Evolutionary conservation across 23 red algal genomes (phyloP).

Genomic region (Agarophyton chilense): DNA sequence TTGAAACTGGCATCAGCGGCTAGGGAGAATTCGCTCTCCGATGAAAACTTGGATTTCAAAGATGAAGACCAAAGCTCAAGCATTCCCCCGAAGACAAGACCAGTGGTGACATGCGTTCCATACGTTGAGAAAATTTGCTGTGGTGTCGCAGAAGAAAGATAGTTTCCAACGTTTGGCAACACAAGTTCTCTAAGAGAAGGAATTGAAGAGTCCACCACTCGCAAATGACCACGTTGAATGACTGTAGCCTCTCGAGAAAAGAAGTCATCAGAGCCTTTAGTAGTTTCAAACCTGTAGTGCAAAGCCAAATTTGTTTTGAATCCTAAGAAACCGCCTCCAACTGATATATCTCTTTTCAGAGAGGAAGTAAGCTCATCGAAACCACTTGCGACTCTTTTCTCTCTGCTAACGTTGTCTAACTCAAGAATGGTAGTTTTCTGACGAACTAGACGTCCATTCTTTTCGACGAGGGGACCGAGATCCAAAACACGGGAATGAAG

Average conservation of each 20-base stretch:
- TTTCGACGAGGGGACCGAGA: not conserved
- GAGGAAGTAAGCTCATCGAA: conserved; percentile 28
- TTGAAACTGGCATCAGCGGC: too few species aligned
- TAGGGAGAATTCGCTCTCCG: too few species aligned
- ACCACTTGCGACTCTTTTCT: conserved; percentile 1
- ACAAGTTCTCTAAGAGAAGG: not conserved
- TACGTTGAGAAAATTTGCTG: conserved; percentile 42
- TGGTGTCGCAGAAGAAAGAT: not conserved
- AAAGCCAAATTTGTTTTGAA: conserved; percentile 21
- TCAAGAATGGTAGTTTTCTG: not conserved
- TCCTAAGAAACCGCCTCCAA: not conserved
- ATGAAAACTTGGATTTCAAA: too few species aligned
- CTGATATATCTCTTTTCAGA: not conserved
- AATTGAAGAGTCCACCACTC: not conserved
- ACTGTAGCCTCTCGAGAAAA: conserved; percentile 7
- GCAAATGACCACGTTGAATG: conserved; percentile 6
- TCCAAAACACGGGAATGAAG: conserved; percentile 28
- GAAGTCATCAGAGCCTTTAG: conserved; percentile 17
- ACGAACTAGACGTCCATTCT: conserved; percentile 12
- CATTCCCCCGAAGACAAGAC: conserved; percentile 35
- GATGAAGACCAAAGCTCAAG: conserved; percentile 47
- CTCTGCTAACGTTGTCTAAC: not conserved
- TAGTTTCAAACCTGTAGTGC: conserved; percentile 14
- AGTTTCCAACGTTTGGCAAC: not conserved
- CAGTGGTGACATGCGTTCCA: conserved; percentile 42